These are phyloP conservation scores for Candida pseudoglaebosa DNA, from an alignment of 805 yeast species.

Conservation along the genomic window DNA sequence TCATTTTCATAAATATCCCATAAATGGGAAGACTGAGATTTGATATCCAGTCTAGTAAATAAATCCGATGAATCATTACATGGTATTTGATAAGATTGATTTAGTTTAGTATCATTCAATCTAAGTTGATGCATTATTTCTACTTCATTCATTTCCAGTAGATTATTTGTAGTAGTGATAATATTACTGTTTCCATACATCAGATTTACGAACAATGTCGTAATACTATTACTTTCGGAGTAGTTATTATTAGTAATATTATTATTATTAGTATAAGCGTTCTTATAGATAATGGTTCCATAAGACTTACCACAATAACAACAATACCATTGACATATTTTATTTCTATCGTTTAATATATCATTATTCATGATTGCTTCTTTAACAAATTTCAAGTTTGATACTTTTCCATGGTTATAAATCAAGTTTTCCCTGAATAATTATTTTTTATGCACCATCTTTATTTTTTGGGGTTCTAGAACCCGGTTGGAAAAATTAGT, in stretches of 20 bases:
- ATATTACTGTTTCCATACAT: no score
- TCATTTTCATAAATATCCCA: no score
- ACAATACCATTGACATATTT: slow-evolving; percentile 41
- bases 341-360: slow-evolving; percentile 12
- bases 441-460: slow-evolving; percentile 3
- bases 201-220: no score
- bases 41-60: no score
- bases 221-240: no score
- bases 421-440: not conserved
- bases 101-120: no score
- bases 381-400: not conserved
- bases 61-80: no score
- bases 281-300: slow-evolving; percentile 27
- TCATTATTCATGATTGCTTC: not conserved
- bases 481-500: no score
- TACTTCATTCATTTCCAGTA: not conserved
- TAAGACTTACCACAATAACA: slow-evolving; percentile 38
- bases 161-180: not conserved
- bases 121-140: no score
- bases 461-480: slow-evolving; percentile 3
- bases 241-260: no score
- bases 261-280: not conserved
- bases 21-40: no score
- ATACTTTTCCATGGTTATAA: slow-evolving; percentile 6
- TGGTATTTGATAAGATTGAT: no score